phyloP scores from a whole-genome alignment of 2,329 filamentous ascomycete species.

The Aspergillus oerlinghausenensis region DNA sequence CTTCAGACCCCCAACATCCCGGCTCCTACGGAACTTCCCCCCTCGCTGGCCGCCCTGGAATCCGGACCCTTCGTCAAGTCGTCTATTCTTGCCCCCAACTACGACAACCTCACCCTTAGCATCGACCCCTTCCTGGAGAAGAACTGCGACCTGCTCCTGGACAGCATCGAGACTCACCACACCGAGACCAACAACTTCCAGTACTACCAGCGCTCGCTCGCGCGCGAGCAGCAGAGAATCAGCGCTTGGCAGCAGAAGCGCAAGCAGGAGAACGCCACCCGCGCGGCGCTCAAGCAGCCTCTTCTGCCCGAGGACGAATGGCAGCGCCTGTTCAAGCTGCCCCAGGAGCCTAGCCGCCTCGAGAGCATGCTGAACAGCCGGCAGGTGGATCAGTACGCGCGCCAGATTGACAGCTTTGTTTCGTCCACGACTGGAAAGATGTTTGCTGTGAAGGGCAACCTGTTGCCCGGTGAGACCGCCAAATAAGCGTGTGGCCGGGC shows the following conservation, averaged over 20 bases:
- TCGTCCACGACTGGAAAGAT: constrained; percentile 91
- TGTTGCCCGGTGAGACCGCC: constrained; percentile 53
- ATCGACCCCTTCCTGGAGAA: constrained; percentile 98
- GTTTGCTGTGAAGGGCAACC: constrained; percentile 81
- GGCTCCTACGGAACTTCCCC: constrained; percentile 68
- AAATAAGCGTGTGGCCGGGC: constrained; percentile 26
- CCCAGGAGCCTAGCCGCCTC: constrained; percentile 84
- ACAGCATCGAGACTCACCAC: constrained; percentile 96
- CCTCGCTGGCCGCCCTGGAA: constrained; percentile 72
- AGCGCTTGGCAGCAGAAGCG: constrained; percentile 94
- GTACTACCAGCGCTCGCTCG: constrained; percentile 89
- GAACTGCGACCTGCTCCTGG: constrained; percentile 91
- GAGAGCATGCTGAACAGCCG: constrained; percentile 92
- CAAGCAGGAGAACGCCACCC: constrained; percentile 87
- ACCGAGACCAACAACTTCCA: constrained; percentile 99
- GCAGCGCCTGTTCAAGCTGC: constrained; percentile 97
- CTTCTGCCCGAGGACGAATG: constrained; percentile 94
- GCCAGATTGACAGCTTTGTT: constrained; percentile 94
- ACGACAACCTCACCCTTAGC: constrained; percentile 82
- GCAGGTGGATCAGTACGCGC: constrained; percentile 96
- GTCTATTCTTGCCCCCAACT: constrained; percentile 74
- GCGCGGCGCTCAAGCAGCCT: constrained; percentile 79
- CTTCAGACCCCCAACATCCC: constrained; percentile 64
- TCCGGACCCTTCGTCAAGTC: constrained; percentile 56
- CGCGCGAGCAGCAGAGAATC: constrained; percentile 94